Evolutionary conservation across 192 early-diverging fungal genomes (phyloP), one percentile per base, ranked within the genome.

Genomic region (Pilobolus umbonatus): DNA sequence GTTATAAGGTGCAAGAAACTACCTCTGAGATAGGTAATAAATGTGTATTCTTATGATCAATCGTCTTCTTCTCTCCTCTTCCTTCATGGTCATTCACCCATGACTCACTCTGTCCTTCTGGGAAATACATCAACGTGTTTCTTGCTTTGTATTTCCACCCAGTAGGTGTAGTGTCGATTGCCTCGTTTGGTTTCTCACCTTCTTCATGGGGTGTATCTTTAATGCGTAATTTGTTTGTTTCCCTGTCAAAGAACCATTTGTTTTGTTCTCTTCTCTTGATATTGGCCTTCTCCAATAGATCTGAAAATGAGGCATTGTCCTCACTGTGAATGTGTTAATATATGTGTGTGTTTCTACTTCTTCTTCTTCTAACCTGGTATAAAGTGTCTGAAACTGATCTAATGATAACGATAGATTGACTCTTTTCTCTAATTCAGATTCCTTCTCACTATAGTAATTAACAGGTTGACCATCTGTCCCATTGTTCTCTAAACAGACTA

Each of bases 301-400:
- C 75, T 31, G 65, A 55, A 67, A 93, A 93, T 9, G 88, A 90
- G 15, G 85, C 83, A 67, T 92, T 90, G 73, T 91, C 90, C 61
- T 93, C 90, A 53, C 76, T 82, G 28, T 29, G 15, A 25, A 40
- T 11, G 26, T 3, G 7, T 52, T 24, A 40, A 56, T 26, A 45
- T 53, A 49, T 17, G 22, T 5, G 40, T 4, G 3, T 6, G n/a
- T 25, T 3, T 48, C 2, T 25, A 35, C 11, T 22, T 28, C 39
- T 25, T 15, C 14, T 55, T 31, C 14, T 15, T 21, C 36, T 55
- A 53, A 69, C 68, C 68, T 67, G 0, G 88, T 91, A 67, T 92
- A 89, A 24, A 67, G 65, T 4, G 76, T 46, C 62, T 90, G 90
- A 56, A 88, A 93, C 17, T 74, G 70, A 57, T 93, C 91, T 3